phyloP scores from a whole-genome alignment of 2,329 filamentous ascomycete genomes.

The Fusarium mexicanum region DNA sequence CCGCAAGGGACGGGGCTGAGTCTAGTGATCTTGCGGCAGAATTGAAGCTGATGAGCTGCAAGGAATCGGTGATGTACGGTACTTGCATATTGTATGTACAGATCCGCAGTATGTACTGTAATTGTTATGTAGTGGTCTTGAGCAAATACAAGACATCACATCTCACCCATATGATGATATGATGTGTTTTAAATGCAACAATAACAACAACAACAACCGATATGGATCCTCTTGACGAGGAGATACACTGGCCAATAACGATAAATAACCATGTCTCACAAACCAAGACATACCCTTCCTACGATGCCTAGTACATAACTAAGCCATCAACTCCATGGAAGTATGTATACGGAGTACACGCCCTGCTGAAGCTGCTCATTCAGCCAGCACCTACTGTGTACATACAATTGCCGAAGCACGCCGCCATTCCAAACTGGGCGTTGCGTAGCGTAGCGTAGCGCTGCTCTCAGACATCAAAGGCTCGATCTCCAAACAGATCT shows the following conservation, averaged over 20 bases:
- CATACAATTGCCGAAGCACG: slow-evolving; percentile 20
- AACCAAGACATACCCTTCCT: not conserved
- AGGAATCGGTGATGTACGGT: not conserved
- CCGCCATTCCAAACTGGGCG: slow-evolving; percentile 23
- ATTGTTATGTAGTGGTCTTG: not conserved
- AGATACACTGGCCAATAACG: slow-evolving; percentile 7
- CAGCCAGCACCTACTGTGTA: not conserved
- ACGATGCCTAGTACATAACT: not conserved
- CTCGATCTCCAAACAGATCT: slow-evolving; percentile 25
- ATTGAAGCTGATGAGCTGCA: not conserved
- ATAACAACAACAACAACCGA: not conserved
- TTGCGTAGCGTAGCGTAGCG: not conserved
- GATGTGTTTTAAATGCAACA: not conserved
- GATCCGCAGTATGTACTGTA: too few relatives aligned
- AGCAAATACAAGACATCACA: not conserved
- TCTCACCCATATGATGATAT: not conserved
- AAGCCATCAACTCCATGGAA: not conserved
- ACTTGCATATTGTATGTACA: not conserved
- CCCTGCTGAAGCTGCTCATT: not conserved
- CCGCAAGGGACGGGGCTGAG: not conserved
- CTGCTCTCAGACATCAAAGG: not conserved
- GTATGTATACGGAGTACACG: not conserved
- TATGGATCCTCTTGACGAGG: not conserved
- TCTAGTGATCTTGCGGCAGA: not conserved
- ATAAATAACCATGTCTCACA: not conserved